These are phyloP conservation scores for Botryosphaeria dothidea DNA, from an alignment of 2,329 filamentous ascomycete genomes.

Conservation along the genomic window DNA sequence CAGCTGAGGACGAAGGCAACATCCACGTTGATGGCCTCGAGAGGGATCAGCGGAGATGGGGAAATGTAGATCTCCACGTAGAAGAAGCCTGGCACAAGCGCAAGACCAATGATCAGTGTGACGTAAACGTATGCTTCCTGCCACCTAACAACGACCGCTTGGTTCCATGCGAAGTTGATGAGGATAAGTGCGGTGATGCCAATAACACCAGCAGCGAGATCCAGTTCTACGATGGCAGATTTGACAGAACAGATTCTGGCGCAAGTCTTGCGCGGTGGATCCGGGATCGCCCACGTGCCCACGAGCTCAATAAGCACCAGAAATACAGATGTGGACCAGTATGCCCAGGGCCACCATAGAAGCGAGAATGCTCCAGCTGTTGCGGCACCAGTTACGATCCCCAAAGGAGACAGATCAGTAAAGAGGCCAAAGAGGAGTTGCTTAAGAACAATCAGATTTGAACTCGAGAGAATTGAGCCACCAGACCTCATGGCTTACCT, in stretches of 20 bases:
- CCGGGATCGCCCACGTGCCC: background rate
- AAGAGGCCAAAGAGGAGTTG: background rate
- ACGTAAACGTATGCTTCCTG: constrained; percentile 55
- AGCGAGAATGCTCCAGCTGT: background rate
- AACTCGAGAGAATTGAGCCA: background rate
- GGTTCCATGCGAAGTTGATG: constrained; percentile 70
- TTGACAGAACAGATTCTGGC: background rate
- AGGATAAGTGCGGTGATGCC: constrained; percentile 60
- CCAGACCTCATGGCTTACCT: background rate
- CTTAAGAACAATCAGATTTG: background rate
- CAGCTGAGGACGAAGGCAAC: constrained; percentile 58
- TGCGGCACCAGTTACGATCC: background rate
- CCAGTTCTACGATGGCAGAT: constrained; percentile 21
- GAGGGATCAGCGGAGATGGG: constrained; percentile 58
- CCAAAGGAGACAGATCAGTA: background rate
- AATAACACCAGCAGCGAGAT: constrained; percentile 39
- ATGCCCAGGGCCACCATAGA: background rate
- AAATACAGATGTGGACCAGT: background rate
- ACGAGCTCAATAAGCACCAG: background rate
- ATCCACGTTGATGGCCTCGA: constrained; percentile 51
- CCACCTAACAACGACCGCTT: constrained; percentile 64
- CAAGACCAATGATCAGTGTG: constrained; percentile 57
- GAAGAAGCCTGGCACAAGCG: constrained; percentile 58
- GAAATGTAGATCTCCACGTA: constrained; percentile 47
- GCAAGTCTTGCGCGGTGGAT: background rate